phyloP scores from a whole-genome alignment of 139 green algal species.

The Coelastrella sp. region DNA sequence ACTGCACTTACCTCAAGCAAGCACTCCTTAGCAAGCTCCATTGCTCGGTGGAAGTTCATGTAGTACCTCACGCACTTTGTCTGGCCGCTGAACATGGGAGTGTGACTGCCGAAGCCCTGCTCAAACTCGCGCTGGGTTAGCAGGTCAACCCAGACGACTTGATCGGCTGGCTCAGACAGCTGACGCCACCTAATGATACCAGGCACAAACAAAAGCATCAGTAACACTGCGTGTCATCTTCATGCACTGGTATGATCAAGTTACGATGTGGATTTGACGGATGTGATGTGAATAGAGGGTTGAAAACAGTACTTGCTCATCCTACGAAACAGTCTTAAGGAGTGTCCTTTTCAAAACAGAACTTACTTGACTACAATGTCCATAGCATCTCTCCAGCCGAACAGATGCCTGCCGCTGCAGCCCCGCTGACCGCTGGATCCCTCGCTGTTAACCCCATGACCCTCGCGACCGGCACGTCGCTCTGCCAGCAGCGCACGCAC shows the following conservation, averaged over 20 bases:
- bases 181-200: constrained; percentile 77
- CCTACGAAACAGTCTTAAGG: too few species aligned
- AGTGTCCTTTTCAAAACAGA: not conserved
- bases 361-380: constrained; percentile 89
- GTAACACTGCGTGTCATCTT: too few species aligned
- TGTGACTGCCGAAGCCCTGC: constrained; percentile 91
- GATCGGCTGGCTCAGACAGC: constrained; percentile 93
- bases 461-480: constrained; percentile 44
- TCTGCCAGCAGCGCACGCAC: constrained; percentile 65
- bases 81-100: constrained; percentile 91
- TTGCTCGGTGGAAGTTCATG: constrained; percentile 81
- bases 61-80: constrained; percentile 95
- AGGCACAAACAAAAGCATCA: too few species aligned
- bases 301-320: too few species aligned
- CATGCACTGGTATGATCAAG: too few species aligned
- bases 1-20: constrained; percentile 49
- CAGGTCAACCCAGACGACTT: constrained; percentile 96
- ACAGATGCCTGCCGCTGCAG: constrained; percentile 65
- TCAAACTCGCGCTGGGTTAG: constrained; percentile 87
- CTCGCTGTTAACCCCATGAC: constrained; percentile 51
- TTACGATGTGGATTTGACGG: too few species aligned
- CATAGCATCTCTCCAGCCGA: constrained; percentile 92
- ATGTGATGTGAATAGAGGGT: too few species aligned
- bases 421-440: constrained; percentile 59
- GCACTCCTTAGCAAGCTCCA: constrained; percentile 73